phyloP scores from a whole-genome alignment of 352 stramenopile genomes.

The Halophytophthora polymorphica region DNA sequence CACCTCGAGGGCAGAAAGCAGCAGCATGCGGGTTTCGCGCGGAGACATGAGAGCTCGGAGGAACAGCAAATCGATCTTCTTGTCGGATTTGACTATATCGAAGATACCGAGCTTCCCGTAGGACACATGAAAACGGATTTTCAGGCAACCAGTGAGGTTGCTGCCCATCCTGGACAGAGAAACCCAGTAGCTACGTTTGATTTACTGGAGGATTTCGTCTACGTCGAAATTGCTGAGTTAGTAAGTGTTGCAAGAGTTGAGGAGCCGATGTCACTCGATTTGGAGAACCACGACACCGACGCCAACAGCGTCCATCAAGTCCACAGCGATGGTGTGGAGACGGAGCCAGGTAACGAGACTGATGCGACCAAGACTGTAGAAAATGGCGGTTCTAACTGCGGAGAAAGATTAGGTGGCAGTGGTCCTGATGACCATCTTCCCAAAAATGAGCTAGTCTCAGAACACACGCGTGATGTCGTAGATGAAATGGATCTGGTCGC shows the following conservation, averaged over 20 bases:
- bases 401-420: too few relatives aligned
- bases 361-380: too few relatives aligned
- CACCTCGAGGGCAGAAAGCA: conserved; percentile 37
- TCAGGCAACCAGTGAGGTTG: not conserved
- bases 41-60: not conserved
- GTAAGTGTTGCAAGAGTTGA: not conserved
- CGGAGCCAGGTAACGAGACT: too few relatives aligned
- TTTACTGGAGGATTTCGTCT: conserved; percentile 29
- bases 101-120: conserved; percentile 6
- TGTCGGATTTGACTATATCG: conserved; percentile 35
- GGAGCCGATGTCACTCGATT: not conserved
- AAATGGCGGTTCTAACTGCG: too few relatives aligned
- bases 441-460: too few relatives aligned
- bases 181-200: conserved; percentile 8
- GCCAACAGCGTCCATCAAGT: too few relatives aligned
- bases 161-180: not conserved
- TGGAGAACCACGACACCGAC: too few relatives aligned
- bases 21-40: not conserved
- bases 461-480: too few relatives aligned
- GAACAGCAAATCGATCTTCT: conserved; percentile 21
- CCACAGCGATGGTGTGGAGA: too few relatives aligned
- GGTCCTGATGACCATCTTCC: too few relatives aligned
- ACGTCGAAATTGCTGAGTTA: conserved; percentile 34
- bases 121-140: conserved; percentile 3
- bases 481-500: too few relatives aligned